phyloP scores from a whole-genome alignment of 768 basidiomycete genomes.

The Termitomyces sp. region DNA sequence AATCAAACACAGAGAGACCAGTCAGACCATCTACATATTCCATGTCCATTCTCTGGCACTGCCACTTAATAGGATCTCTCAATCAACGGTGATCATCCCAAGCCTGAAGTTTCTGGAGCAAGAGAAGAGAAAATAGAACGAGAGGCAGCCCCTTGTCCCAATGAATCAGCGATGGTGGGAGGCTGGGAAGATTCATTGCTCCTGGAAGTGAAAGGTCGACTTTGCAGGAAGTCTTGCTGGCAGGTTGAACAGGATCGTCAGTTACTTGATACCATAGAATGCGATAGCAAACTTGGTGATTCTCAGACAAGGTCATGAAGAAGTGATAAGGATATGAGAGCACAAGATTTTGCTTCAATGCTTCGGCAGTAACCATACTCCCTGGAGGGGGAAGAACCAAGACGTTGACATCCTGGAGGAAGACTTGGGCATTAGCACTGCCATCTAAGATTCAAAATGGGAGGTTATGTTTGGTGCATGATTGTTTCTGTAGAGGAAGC shows the following conservation, averaged over 20 bases:
- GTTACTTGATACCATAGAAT: slow-evolving; percentile 34
- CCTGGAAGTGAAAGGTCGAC: too few relatives aligned
- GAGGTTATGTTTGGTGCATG: too few relatives aligned
- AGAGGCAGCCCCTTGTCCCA: slow-evolving; percentile 20
- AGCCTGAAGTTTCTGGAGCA: slow-evolving; percentile 19
- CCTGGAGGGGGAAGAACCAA: slow-evolving; percentile 21
- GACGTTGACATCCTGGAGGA: too few relatives aligned
- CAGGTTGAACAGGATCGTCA: slow-evolving; percentile 10
- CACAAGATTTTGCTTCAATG: slow-evolving; percentile 33
- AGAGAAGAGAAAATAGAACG: too few relatives aligned
- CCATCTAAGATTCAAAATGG: too few relatives aligned
- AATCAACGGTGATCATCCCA: slow-evolving; percentile 18
- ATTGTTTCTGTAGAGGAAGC: slow-evolving; percentile 32
- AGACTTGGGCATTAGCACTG: too few relatives aligned
- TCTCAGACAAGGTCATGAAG: slow-evolving; percentile 33
- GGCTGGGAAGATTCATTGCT: slow-evolving; percentile 33
- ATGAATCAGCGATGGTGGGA: slow-evolving; percentile 20
- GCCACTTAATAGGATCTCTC: slow-evolving; percentile 10
- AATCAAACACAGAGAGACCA: too few relatives aligned
- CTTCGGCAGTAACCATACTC: slow-evolving; percentile 20
- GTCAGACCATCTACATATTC: too few relatives aligned
- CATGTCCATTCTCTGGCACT: too few relatives aligned
- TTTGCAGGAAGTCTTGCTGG: too few relatives aligned
- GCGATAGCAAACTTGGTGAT: slow-evolving; percentile 31
- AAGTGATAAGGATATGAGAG: slow-evolving; percentile 27